Evolutionary conservation across 1,139 yeast species (phyloP), one percentile per base, ranked within the genome.

Genomic region (Eremothecium sinecaudum): DNA sequence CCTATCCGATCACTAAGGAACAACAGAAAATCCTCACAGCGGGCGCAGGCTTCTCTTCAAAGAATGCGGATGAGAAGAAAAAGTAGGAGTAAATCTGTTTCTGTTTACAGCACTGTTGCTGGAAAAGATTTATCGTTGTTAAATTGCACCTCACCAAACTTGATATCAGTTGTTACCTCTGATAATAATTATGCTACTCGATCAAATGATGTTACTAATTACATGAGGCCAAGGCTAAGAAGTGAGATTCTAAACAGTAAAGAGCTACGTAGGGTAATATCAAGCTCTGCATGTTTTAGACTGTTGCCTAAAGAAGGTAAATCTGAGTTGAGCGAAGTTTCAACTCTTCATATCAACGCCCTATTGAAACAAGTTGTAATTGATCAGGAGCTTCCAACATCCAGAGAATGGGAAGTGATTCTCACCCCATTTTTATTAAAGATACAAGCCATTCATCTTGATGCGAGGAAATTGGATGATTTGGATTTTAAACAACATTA

Each of bases 401-500:
- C 71, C 49, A 78, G 71, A 20, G 69, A 65, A 18, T 78, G 86
- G 86, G 59, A 66, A 5, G 46, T 50, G 1, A 58, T 66, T 40
- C 64, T 75, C 55, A 67, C 62, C 23, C 62, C 63, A 5, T 64
- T 73, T 2, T 50, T 77, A 13, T 50, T 61, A 11, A 59, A 61
- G 23, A 68, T 66, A 22, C 73, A 66, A 22, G 61, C 59, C 22
- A 64, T 78, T 5, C 73, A 70, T 27, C 64, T 76, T 5, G 77
- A 74, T 43, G 63, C 75, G 6, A 66, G 67, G 31, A 67, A 64
- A 22, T 79, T 86, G 3, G 92, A 81, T 42, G 79, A 81, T 4
- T 68, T 86, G 42, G 96, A 92, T 52, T 76, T 87, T 35, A 71
- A 92, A 24, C 92, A 82, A 44, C 51, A 51, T 24, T 87, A 84